Evolutionary conservation across 495 filamentous ascomycete species (phyloP), one percentile per base, ranked within the genome.

Genomic region (Penicillium steckii): DNA sequence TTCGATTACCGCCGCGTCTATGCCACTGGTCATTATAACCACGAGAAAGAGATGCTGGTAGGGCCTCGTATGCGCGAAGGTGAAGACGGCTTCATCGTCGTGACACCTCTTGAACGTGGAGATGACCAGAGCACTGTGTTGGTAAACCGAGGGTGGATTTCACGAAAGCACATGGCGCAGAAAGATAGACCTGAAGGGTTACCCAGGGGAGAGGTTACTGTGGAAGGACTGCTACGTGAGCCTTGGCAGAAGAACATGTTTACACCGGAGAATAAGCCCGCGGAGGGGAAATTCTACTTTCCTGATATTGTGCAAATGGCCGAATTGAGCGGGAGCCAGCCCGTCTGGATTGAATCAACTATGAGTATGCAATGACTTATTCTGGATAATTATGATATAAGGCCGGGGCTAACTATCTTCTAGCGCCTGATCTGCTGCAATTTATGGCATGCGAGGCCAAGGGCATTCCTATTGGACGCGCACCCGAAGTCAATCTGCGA

Each of bases 171-270:
- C 52, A 78, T 78, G 56, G 67, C 80, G 35, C 87, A 94, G 70
- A 68, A 73, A 59, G 77, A 77, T 44, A 69, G 91, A 21, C 58
- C 61, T 0, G 77, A 80, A 23, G 80, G 81, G 3, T 50, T 97
- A 46, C 84, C 84, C 2, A 61, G 63, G 26, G 89, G 80, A 0
- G 80, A 83, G 60, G 85, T 98, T 3, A 80, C 76, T 6, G 83
- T 97, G 2, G 84, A 95, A 65, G 94, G 94, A 3, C 64, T 98
- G 64, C 67, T 98, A 63, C 71, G 94, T 47, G 83, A 91, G 74
- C 93, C 95, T 24, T 95, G 89, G 85, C 89, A 91, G 79, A 95
- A 90, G 80, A 98, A 98, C 63, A 86, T 91, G 80, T 98, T 98
- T 62, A 98, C 94, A 50, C 94, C 94, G 0, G 85, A 85, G 0